Evolutionary conservation across 2,329 filamentous ascomycete genomes (phyloP), one percentile per base, ranked within the genome.

Genomic region (Exophiala phaeomuriformis): DNA sequence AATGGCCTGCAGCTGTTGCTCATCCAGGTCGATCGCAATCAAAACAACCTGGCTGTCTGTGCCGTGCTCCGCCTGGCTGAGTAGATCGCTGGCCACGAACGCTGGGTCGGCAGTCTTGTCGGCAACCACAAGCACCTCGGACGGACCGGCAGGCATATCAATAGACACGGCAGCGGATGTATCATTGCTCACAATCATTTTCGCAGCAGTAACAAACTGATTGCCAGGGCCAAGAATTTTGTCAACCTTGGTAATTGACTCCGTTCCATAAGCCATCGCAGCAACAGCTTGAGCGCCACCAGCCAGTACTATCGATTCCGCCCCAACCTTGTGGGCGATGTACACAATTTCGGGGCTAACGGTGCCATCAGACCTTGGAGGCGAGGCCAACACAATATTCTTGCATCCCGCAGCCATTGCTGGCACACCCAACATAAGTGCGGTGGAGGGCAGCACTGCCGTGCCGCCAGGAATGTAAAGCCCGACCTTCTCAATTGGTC

Each of bases 201-300:
- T 98, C 49, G 88, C 93, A 0, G 93, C 93, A 0, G 93, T 98
- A 39, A 98, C 93, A 67, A 97, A 98, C 71, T 97, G 93, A 72
- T 98, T 98, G 35, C 93, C 93, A 2, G 93, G 93, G 0, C 93
- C 93, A 8, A 97, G 82, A 63, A 98, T 96, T 81, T 98, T 98
- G 77, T 98, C 93, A 5, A 98, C 93, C 75, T 98, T 98, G 70
- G 78, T 88, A 47, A 98, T 83, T 63, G 84, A 91, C 71, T 96
- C 86, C 0, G 93, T 98, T 45, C 93, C 93, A 72, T 98, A 98
- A 1, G 93, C 93, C 85, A 98, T 86, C 45, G 93, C 93, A 19
- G 91, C 93, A 36, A 98, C 84, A 41, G 93, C 93, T 73, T 98
- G 93, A 0, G 91, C 93, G 58, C 93, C 93, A 57, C 93, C 93